Evolutionary conservation across 2,329 filamentous ascomycete genomes (phyloP).

Genomic region (Dactylella cylindrospora): DNA sequence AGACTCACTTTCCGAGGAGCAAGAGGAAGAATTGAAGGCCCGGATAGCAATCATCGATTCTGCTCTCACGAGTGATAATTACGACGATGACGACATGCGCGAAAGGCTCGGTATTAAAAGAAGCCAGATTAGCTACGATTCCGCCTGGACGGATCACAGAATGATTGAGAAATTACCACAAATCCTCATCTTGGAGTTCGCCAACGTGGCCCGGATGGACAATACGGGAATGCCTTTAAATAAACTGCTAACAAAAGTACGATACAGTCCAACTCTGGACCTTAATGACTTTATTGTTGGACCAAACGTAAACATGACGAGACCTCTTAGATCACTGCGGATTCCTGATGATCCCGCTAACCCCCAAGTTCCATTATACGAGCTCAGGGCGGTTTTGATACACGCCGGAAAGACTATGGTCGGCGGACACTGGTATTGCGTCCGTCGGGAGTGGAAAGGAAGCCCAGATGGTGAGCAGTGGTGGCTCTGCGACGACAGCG

Average conservation of each 20-base stretch:
- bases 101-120: background rate
- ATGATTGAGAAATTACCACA: conserved; percentile 7
- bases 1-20: background rate
- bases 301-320: background rate
- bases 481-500: conserved; percentile 26
- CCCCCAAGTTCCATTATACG: conserved; percentile 1
- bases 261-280: conserved; percentile 7
- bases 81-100: background rate
- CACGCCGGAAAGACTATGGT: background rate
- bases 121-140: conserved; percentile 7
- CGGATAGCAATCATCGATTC: background rate
- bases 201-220: conserved; percentile 2
- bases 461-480: conserved; percentile 11
- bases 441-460: conserved; percentile 21
- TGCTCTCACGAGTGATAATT: background rate
- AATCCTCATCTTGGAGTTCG: conserved; percentile 14
- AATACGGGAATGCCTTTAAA: background rate
- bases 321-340: background rate
- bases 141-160: conserved; percentile 5
- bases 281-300: conserved; percentile 9
- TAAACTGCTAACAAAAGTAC: conserved; percentile 5
- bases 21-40: background rate
- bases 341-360: conserved; percentile 2
- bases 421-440: conserved; percentile 24
- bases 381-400: conserved; percentile 17